Conservation (phyloP, 108 stramenopile genomes). For the Nitzschia palea region DNA sequence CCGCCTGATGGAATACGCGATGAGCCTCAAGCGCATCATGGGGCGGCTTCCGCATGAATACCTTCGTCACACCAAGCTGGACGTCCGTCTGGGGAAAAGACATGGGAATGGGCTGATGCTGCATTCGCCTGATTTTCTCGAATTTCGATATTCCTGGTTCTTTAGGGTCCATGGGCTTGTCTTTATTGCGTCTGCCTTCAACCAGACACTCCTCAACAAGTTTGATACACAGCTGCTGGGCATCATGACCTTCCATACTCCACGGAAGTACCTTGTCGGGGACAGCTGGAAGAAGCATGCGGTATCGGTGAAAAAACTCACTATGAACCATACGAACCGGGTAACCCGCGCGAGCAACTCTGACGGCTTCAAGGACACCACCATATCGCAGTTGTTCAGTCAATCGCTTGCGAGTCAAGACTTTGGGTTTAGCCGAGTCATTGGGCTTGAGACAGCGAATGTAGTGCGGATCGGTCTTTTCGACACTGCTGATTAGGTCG, state of each 20-base stretch:
- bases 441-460: conserved; percentile 99
- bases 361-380: conserved; percentile 99
- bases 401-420: conserved; percentile 80
- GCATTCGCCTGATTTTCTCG: conserved; percentile 88
- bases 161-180: conserved; percentile 33
- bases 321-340: conserved; percentile 93
- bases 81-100: conserved; percentile 79
- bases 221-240: conserved; percentile 78
- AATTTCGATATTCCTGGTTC: conserved; percentile 80
- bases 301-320: conserved; percentile 91
- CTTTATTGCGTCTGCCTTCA: conserved; percentile 64
- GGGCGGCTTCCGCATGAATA: conserved; percentile 93
- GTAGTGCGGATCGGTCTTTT: conserved; percentile 98
- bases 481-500: conserved; percentile 84
- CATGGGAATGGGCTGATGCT: conserved; percentile 79
- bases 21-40: conserved; percentile 90
- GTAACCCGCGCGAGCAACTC: conserved; percentile 98
- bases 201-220: conserved; percentile 65
- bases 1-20: conserved; percentile 76
- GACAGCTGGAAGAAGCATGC: conserved; percentile 77
- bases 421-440: conserved; percentile 82
- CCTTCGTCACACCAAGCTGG: conserved; percentile 89
- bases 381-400: conserved; percentile 97
- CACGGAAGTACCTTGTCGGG: conserved; percentile 61
- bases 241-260: conserved; percentile 74